Evolutionary conservation across 78 protist genomes (phyloP).

Genomic region (Dictyostelium firmibasis): DNA sequence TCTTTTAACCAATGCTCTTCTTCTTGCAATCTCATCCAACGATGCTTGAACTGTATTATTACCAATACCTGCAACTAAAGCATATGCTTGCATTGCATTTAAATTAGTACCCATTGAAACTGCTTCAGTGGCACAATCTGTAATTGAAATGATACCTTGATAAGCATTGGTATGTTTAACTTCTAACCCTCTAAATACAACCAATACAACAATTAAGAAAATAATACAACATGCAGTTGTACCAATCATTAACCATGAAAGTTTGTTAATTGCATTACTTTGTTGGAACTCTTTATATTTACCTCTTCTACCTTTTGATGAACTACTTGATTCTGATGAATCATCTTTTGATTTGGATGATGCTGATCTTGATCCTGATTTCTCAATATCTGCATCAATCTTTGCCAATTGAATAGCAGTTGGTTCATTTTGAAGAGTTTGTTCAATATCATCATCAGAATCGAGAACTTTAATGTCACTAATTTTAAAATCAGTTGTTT

Average conservation of each 20-base stretch:
- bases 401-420: not conserved
- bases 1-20: not conserved
- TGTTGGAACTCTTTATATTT: conserved; percentile 44
- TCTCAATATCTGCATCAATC: not conserved
- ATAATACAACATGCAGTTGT: not conserved
- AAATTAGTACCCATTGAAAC: not conserved
- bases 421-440: not conserved
- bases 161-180: conserved; percentile 6
- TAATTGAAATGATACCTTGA: conserved; percentile 43
- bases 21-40: not conserved
- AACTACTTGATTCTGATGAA: not conserved
- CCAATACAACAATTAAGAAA: not conserved
- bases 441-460: not conserved
- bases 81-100: not conserved
- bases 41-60: not conserved
- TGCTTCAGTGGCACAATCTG: not conserved
- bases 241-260: conserved; percentile 39
- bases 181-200: conserved; percentile 9
- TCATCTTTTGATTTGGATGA: conserved; percentile 23
- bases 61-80: not conserved
- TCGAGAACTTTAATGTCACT: not conserved
- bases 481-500: conserved; percentile 3
- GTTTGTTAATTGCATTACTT: conserved; percentile 26
- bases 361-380: not conserved
- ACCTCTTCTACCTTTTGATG: not conserved